Evolutionary conservation across 2,329 filamentous ascomycete species (phyloP), one percentile per base, ranked within the genome.

Genomic region (Hypoxylon sp.): DNA sequence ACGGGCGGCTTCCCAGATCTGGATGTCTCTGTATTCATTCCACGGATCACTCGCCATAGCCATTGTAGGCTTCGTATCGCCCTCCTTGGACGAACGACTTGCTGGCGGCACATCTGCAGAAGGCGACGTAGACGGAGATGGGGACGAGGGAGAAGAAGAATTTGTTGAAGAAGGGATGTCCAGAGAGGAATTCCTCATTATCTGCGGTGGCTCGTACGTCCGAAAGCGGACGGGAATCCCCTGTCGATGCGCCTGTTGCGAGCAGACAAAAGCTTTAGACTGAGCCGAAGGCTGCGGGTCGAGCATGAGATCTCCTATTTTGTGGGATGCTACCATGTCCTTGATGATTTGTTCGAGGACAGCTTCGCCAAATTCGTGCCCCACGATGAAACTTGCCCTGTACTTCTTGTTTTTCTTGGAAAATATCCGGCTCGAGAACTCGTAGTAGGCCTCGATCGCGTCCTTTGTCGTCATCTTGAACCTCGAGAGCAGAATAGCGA

Each of bases 401-500:
- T 43, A 14, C 17, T 63, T 62, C 17, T 67, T 67, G 53, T 78
- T 77, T 17, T 69, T 74, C 10, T 67, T 71, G 1, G 68, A 60
- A 62, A 84, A 84, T 2, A 83, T 76, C 1, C 71, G 69, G 2
- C 74, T 63, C 2, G 79, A 80, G 1, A 84, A 77, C 2, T 70
- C 55, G 13, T 79, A 71, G 63, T 85, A 85, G 1, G 76, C 79
- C 2, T 75, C 62, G 14, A 84, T 79, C 30, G 81, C 83, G 17
- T 85, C 80, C 23, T 76, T 66, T 7, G 83, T 78, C 25, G 76
- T 78, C 81, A 85, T 83, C 30, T 79, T 72, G 0, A 86, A 74
- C 2, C 81, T 79, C 1, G 82, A 82, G 4, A 85, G 77, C 78
- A 86, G 82, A 34, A 85, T 79, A 2, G 83, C 82, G 9, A 85